These are phyloP conservation scores for Cucurbita moschata DNA, from an alignment of 306 rosid genomes.

Conservation along the genomic window DNA sequence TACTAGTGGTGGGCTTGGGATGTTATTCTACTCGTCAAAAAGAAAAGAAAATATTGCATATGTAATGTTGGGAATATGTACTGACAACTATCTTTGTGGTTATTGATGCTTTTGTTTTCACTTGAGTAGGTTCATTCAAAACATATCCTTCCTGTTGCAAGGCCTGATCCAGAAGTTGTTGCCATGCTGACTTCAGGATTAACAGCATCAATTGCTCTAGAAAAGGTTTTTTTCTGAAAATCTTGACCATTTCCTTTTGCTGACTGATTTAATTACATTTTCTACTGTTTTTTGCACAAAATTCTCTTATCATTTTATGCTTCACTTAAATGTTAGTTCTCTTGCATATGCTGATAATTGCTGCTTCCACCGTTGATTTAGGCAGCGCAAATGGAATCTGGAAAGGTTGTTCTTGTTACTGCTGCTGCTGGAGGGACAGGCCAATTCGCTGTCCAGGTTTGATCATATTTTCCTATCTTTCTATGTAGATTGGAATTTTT, in stretches of 20 bases:
- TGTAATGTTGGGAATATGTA: neutral
- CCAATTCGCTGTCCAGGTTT: constrained; percentile 96
- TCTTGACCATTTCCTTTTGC: neutral
- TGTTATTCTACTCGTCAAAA: neutral
- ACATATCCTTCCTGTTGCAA: constrained; percentile 73
- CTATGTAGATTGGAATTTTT: neutral
- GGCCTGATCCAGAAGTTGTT: constrained; percentile 96
- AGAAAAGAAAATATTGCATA: neutral
- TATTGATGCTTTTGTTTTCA: constrained; percentile 12
- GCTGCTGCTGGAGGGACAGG: constrained; percentile 99
- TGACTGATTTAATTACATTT: neutral
- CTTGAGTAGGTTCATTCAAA: constrained; percentile 53
- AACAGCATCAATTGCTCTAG: constrained; percentile 86
- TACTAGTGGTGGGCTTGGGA: no score
- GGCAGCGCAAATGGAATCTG: constrained; percentile 88
- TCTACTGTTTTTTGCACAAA: neutral
- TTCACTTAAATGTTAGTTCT: constrained; percentile 3
- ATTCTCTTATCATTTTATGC: neutral
- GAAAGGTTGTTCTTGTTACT: constrained; percentile 80
- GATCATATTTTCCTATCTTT: neutral
- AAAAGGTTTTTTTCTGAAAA: constrained; percentile 40
- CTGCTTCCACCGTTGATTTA: constrained; percentile 15
- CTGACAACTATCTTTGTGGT: neutral
- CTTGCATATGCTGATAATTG: constrained; percentile 7
- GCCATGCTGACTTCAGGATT: constrained; percentile 98